Evolutionary conservation across 345 rosid species (phyloP).

Genomic region (Boechera divaricarpa): DNA sequence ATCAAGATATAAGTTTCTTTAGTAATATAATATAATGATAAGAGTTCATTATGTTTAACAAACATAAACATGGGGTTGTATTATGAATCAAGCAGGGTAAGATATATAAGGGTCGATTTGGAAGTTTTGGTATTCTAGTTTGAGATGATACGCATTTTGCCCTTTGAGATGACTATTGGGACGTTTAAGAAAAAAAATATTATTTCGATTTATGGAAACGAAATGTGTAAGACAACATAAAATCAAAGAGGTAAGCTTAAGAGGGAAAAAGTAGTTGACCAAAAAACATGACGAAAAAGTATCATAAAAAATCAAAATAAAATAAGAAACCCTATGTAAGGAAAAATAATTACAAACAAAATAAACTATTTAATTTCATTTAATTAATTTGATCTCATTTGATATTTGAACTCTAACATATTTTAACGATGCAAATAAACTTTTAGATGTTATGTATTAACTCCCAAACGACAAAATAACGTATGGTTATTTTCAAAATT

Average conservation of each 20-base stretch:
- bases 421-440: neutral
- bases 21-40: neutral
- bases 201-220: constrained; percentile 3
- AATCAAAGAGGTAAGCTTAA: constrained; percentile 3
- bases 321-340: neutral
- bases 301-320: neutral
- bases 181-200: neutral
- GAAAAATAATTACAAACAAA: neutral
- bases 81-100: neutral
- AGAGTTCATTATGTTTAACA: neutral
- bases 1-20: neutral
- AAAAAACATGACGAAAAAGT: neutral
- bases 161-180: constrained; percentile 40
- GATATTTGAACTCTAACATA: neutral
- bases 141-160: constrained; percentile 17
- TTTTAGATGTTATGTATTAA: neutral
- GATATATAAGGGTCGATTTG: neutral
- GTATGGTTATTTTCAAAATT: neutral
- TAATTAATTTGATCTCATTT: neutral
- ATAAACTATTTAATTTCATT: neutral
- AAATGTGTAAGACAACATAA: neutral
- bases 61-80: neutral
- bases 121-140: neutral
- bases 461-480: neutral
- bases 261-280: constrained; percentile 16